These are phyloP conservation scores for Nepenthes mirabilis DNA, from an alignment of 148 eudicot species.

Conservation along the genomic window DNA sequence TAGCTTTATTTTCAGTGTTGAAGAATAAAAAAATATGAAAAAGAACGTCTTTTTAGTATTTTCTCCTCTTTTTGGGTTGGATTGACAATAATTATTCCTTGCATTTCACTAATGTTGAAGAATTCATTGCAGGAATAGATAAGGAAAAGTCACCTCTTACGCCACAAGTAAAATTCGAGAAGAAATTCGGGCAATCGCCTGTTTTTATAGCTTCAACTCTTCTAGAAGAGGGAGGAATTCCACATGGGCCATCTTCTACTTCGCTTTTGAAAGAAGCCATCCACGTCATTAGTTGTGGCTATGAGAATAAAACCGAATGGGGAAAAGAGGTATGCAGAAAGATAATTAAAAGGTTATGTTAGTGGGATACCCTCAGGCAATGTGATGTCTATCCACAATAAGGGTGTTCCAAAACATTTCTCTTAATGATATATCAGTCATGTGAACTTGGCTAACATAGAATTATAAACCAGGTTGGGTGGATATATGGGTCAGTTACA, in stretches of 20 bases:
- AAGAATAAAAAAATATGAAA: too few relatives aligned
- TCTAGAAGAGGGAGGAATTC: slow-evolving; percentile 73
- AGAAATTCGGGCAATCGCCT: slow-evolving; percentile 87
- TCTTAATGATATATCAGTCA: neutral
- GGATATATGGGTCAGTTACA: slow-evolving; percentile 98
- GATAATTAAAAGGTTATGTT: too few relatives aligned
- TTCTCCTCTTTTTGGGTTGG: neutral
- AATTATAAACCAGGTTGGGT: slow-evolving; percentile 51
- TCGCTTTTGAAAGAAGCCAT: slow-evolving; percentile 89
- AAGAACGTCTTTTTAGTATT: neutral
- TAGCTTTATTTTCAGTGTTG: too few relatives aligned
- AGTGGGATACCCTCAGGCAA: too few relatives aligned
- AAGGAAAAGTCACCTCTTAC: slow-evolving; percentile 67
- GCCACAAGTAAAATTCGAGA: slow-evolving; percentile 79
- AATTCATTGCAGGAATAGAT: slow-evolving; percentile 45
- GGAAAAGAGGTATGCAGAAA: slow-evolving; percentile 71
- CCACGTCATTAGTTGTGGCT: slow-evolving; percentile 97
- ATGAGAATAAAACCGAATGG: slow-evolving; percentile 95
- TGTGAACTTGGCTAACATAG: neutral
- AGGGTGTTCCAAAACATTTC: neutral
- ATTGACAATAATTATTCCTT: neutral
- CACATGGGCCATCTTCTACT: slow-evolving; percentile 54
- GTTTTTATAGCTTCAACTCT: slow-evolving; percentile 86
- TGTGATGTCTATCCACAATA: too few relatives aligned
- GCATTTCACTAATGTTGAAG: neutral